These are phyloP conservation scores for Leishmania tarentolae DNA, from an alignment of 208 protist species.

Conservation along the genomic window DNA sequence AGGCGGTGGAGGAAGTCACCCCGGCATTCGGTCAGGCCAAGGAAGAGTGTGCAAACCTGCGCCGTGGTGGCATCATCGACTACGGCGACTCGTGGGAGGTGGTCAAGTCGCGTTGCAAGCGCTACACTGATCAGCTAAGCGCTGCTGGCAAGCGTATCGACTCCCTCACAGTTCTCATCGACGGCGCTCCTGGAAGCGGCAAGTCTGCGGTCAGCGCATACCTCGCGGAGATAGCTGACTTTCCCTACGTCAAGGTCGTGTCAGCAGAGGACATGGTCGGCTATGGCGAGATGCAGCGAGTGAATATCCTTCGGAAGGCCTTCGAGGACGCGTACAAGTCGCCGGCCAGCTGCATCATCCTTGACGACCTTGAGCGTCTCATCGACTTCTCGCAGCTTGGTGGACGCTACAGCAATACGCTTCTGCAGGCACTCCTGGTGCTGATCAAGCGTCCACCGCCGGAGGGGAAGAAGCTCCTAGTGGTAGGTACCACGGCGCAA, in stretches of 20 bases:
- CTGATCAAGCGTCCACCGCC: slow-evolving; percentile 95
- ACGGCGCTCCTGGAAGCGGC: slow-evolving; percentile 90
- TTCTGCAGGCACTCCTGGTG: slow-evolving; percentile 97
- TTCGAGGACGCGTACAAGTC: slow-evolving; percentile 99
- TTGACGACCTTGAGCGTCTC: slow-evolving; percentile 98
- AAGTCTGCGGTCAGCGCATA: slow-evolving; percentile 97
- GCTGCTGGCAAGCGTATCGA: slow-evolving; percentile 87
- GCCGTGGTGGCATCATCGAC: slow-evolving; percentile 93
- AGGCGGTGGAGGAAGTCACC: slow-evolving; percentile 89
- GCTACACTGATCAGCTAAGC: slow-evolving; percentile 86
- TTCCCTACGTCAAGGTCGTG: slow-evolving; percentile 98
- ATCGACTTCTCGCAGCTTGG: slow-evolving; percentile 98
- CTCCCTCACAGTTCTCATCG: slow-evolving; percentile 93
- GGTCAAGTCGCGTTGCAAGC: slow-evolving; percentile 50
- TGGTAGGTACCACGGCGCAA: slow-evolving; percentile 95
- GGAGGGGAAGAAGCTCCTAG: slow-evolving; percentile 91
- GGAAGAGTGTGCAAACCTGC: slow-evolving; percentile 89
- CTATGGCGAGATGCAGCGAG: slow-evolving; percentile 88
- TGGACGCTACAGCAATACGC: slow-evolving; percentile 97
- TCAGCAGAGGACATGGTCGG: slow-evolving; percentile 93
- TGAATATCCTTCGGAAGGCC: slow-evolving; percentile 94
- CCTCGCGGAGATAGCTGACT: slow-evolving; percentile 88
- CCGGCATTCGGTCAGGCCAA: slow-evolving; percentile 97
- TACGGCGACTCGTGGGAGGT: slow-evolving; percentile 90
- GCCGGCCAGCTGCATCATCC: slow-evolving; percentile 94